Conservation (phyloP, 306 rosid species). For the Trifolium pratense region DNA sequence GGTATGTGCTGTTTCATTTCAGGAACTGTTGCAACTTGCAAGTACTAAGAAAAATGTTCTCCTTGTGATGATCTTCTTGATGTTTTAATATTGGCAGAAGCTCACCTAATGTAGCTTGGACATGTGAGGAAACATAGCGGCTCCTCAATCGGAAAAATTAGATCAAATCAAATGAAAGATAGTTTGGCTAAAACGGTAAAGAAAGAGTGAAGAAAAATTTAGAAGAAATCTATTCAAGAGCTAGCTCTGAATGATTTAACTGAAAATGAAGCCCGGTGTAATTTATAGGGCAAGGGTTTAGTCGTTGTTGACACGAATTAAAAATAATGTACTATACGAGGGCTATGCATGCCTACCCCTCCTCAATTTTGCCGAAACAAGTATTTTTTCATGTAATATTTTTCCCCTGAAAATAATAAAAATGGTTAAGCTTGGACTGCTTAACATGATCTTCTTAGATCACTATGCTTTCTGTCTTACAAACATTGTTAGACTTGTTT, state of each 20-base stretch:
- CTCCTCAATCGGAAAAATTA: constrained; percentile 8
- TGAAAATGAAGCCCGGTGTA: background rate
- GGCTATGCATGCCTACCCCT: background rate
- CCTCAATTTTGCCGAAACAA: background rate
- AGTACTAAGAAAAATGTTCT: constrained; percentile 26
- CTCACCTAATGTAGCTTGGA: constrained; percentile 17
- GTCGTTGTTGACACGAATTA: constrained; percentile 2
- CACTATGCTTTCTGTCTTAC: background rate
- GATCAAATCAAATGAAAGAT: constrained; percentile 20
- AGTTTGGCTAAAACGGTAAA: background rate
- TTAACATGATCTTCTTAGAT: background rate
- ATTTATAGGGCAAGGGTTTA: constrained; percentile 18
- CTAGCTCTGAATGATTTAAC: constrained; percentile 12
- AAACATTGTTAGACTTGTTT: constrained; percentile 9
- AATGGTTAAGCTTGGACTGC: background rate
- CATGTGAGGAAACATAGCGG: background rate
- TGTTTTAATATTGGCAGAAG: constrained; percentile 32
- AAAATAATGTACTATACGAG: background rate
- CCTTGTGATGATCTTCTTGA: constrained; percentile 9
- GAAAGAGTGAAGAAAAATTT: background rate
- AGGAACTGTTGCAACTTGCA: constrained; percentile 12
- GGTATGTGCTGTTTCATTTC: constrained; percentile 33
- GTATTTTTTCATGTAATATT: background rate
- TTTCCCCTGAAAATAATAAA: background rate
- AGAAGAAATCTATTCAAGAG: constrained; percentile 2